Evolutionary conservation across 1,284 basidiomycete species (phyloP), one percentile per base, ranked within the genome.

Genomic region (Moesziomyces antarcticus): DNA sequence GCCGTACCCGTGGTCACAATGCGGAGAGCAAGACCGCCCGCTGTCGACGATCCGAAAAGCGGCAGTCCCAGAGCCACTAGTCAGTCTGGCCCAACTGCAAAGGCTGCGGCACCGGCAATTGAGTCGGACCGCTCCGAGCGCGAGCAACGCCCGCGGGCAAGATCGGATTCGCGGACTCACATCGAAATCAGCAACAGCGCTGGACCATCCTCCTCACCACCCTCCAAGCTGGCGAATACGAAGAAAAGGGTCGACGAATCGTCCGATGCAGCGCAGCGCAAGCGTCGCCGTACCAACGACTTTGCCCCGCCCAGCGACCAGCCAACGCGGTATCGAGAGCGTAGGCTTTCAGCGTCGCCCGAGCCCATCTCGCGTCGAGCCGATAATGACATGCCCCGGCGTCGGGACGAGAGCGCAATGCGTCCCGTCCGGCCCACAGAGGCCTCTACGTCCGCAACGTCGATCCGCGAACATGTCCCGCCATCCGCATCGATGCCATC

Each of bases 241-340:
- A 52, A 50, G 10, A 44, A 60, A 22, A 42, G 41, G 11, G 47
- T 45, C 11, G 61, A 60, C 14, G 56, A 60, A 1, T 21, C 14
- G 4, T 18, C 41, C 3, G 57, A 69, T 10, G 16, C 52, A 8
- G 21, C n/a, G 9, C 60, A 55, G 35, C 61, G 68, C 50, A 71
- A 71, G 24, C 61, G 68, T 41, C 53, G 68, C 16, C 60, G 68
- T 41, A 71, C 68, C 14, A 54, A 71, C 35, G 68, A 71, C 25
- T 64, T 64, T 18, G 30, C 30, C 6, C 33, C 61, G 3, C 30
- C 54, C n/a, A 20, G 42, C 6, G 57, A 64, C 9, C 25, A 48
- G n/a, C 4, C 46, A 4, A 16, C 35, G 18, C 53, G 44, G 9
- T 49, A 40, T 21, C 44, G 51, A 5, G 56, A 56, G 25, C 18